Evolutionary conservation across 257 asterid genomes (phyloP).

Genomic region (Nicotiana noctiflora): DNA sequence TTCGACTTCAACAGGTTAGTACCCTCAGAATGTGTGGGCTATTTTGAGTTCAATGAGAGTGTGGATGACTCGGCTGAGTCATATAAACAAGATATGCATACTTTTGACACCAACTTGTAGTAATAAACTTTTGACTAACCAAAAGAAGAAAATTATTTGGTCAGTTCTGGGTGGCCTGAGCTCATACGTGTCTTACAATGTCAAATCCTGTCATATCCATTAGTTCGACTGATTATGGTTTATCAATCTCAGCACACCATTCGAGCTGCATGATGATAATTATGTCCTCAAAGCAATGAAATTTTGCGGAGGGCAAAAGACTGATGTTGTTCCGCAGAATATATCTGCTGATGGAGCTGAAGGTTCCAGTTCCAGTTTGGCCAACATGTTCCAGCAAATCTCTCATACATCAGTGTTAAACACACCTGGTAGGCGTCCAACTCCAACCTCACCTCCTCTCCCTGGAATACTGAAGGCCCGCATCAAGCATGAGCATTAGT

Average conservation of each 20-base stretch:
- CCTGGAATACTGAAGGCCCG: slow-evolving; percentile 92
- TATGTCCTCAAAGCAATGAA: slow-evolving; percentile 94
- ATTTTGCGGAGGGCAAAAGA: slow-evolving; percentile 43
- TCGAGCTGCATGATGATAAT: slow-evolving; percentile 93
- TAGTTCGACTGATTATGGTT: neutral
- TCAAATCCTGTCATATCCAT: neutral
- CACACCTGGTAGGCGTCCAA: slow-evolving; percentile 38
- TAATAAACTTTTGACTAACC: neutral
- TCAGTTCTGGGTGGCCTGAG: neutral
- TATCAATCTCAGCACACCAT: slow-evolving; percentile 72
- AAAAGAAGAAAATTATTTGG: neutral
- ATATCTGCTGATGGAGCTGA: slow-evolving; percentile 43
- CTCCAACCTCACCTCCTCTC: slow-evolving; percentile 63
- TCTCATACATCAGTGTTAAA: slow-evolving; percentile 35
- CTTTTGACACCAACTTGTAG: neutral
- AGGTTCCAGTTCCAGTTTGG: slow-evolving; percentile 65
- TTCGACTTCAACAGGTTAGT: slow-evolving; percentile 89
- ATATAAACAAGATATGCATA: neutral
- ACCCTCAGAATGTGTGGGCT: neutral
- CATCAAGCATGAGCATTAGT: slow-evolving; percentile 65
- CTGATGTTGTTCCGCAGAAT: slow-evolving; percentile 18
- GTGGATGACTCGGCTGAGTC: neutral
- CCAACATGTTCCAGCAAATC: slow-evolving; percentile 34
- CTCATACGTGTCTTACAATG: neutral
- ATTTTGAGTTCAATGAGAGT: neutral